These are phyloP conservation scores for Fibroporia radiculosa DNA, from an alignment of 768 basidiomycete genomes.

Conservation along the genomic window DNA sequence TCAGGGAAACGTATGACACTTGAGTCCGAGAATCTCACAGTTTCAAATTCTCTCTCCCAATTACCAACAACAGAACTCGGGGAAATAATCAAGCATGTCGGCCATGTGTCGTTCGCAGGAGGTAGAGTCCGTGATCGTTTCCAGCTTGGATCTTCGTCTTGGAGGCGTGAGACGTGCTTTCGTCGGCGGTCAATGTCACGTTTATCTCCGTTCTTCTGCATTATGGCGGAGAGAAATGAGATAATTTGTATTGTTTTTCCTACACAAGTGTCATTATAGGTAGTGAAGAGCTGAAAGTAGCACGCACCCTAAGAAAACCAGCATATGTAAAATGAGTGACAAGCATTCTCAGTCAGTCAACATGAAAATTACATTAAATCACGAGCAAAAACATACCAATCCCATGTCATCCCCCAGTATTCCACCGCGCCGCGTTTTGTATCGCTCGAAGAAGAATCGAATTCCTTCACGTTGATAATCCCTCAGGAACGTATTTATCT, in stretches of 20 bases:
- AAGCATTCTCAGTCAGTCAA: neutral
- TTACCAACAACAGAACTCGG: constrained; percentile 80
- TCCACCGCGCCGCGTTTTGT: constrained; percentile 61
- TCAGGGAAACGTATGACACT: too few relatives aligned
- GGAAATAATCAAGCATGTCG: constrained; percentile 82
- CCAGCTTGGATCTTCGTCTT: constrained; percentile 49
- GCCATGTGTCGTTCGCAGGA: constrained; percentile 66
- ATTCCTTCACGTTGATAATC: constrained; percentile 88
- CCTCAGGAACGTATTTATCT: constrained; percentile 83
- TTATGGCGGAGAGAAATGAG: constrained; percentile 83
- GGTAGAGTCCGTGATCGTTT: constrained; percentile 45
- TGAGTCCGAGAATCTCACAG: constrained; percentile 34
- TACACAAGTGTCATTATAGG: neutral
- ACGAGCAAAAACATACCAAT: constrained; percentile 32
- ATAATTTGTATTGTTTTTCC: constrained; percentile 97
- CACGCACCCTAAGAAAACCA: neutral
- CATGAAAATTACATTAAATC: neutral
- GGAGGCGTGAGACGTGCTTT: constrained; percentile 56
- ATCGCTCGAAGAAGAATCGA: constrained; percentile 72
- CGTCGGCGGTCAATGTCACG: constrained; percentile 62
- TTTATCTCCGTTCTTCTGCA: constrained; percentile 67
- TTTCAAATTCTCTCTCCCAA: constrained; percentile 86
- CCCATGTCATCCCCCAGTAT: constrained; percentile 97
- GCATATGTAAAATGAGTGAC: neutral
- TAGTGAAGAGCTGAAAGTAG: neutral